Evolutionary conservation across 371 early-diverging fungal genomes (phyloP).

Genomic region (Lichtheimia ornata): DNA sequence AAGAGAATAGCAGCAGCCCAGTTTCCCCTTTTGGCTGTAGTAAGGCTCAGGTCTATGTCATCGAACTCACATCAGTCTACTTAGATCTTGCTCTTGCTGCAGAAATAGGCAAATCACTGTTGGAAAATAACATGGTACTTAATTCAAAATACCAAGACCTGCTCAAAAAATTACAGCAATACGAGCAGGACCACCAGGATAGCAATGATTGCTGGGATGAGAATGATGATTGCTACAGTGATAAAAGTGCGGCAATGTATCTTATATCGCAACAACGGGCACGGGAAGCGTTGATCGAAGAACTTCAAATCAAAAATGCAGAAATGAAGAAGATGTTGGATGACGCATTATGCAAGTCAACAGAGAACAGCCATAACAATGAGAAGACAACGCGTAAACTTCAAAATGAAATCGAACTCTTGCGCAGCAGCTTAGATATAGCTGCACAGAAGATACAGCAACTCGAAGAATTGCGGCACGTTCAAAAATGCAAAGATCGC

Average conservation of each 20-base stretch:
- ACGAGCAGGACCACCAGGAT: slow-evolving; percentile 6
- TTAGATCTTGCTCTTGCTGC: slow-evolving; percentile 57
- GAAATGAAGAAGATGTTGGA: slow-evolving; percentile 38
- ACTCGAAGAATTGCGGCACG: slow-evolving; percentile 10
- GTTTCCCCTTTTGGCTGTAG: no score
- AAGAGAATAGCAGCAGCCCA: no score
- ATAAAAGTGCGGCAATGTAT: slow-evolving; percentile 15
- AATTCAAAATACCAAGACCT: slow-evolving; percentile 53
- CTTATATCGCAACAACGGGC: slow-evolving; percentile 30
- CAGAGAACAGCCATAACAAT: slow-evolving; percentile 17
- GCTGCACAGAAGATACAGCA: slow-evolving; percentile 29
- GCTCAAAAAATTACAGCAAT: slow-evolving; percentile 31
- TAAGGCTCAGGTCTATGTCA: no score
- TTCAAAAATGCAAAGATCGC: slow-evolving; percentile 4
- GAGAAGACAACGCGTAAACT: slow-evolving; percentile 30
- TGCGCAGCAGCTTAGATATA: slow-evolving; percentile 22
- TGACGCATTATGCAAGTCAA: slow-evolving; percentile 23
- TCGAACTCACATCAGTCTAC: neutral
- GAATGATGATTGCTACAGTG: slow-evolving; percentile 11
- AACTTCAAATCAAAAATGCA: slow-evolving; percentile 41
- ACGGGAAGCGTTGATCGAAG: slow-evolving; percentile 38
- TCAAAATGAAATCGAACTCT: slow-evolving; percentile 35
- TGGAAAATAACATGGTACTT: slow-evolving; percentile 53
- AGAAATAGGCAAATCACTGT: slow-evolving; percentile 58
- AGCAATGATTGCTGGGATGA: slow-evolving; percentile 6